phyloP scores from a whole-genome alignment of 768 basidiomycete genomes.

The Tylopilus rubrobrunneus region DNA sequence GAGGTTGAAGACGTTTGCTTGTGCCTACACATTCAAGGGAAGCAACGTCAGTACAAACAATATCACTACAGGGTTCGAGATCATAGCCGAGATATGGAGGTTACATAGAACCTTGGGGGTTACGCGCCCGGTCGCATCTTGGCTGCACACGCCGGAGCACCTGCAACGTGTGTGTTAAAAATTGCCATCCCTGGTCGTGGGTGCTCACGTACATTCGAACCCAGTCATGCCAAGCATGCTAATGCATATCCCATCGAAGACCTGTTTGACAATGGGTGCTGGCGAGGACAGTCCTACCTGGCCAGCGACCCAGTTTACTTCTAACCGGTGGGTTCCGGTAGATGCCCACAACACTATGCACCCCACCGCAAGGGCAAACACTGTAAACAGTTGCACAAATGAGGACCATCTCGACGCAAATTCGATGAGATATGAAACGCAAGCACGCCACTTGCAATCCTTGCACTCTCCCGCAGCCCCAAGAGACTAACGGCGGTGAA shows the following conservation, averaged over 20 bases:
- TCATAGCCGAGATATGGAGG: slow-evolving; percentile 55
- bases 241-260: slow-evolving; percentile 66
- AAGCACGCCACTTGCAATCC: slow-evolving; percentile 55
- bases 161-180: slow-evolving; percentile 25
- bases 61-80: slow-evolving; percentile 55
- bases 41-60: slow-evolving; percentile 56
- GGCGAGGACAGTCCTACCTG: slow-evolving; percentile 28
- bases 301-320: slow-evolving; percentile 50
- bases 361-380: slow-evolving; percentile 50
- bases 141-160: slow-evolving; percentile 62
- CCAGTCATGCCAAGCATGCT: slow-evolving; percentile 72
- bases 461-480: slow-evolving; percentile 60
- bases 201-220: slow-evolving; percentile 48
- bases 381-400: slow-evolving; percentile 44
- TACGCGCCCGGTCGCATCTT: slow-evolving; percentile 54
- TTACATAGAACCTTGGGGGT: slow-evolving; percentile 61
- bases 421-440: slow-evolving; percentile 65
- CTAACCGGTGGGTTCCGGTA: slow-evolving; percentile 45
- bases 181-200: background rate
- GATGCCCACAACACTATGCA: slow-evolving; percentile 49
- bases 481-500: slow-evolving; percentile 54
- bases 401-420: too few relatives aligned
- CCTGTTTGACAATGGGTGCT: slow-evolving; percentile 36
- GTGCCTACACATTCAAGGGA: slow-evolving; percentile 45
- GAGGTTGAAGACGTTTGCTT: slow-evolving; percentile 61